Base-by-base conservation (phyloP, 371 early-diverging fungal genomes). In the Vavraia culicis region DNA sequence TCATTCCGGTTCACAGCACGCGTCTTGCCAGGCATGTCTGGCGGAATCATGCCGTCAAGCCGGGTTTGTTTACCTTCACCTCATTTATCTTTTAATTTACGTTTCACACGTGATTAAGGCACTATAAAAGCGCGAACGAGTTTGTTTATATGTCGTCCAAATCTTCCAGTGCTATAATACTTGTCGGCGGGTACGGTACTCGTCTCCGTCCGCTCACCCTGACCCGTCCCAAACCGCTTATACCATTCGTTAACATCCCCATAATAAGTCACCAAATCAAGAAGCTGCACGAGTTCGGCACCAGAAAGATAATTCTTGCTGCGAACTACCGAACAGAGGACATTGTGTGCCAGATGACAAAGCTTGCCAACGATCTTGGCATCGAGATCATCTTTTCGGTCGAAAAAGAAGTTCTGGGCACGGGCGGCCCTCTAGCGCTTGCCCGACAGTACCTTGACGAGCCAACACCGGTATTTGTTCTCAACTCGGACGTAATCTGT, bases 231-330 rank as follows among this genome's bases (percentile, higher is more conserved):
- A 96, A 96, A 69, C 98, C 98, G 27, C 74, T 96, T 47, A 88
- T 96, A 10, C 86, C 87, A 64, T 96, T 96, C 73, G 85, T 81
- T 45, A 94, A 94, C 77, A 81, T 78, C 69, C 94, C 95, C 34
- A 94, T 96, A 81, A 83, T 96, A 58, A 74, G 87, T 49, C 94
- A 93, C 71, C 94, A 93, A 71, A 93, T 96, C 59, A 86, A 88
- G 66, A 86, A 83, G 13, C 72, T 96, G 7, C 87, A 78, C 54
- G 77, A 84, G 78, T 87, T 84, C 46, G 93, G 93, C 46, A 88
- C 93, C 36, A 82, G 76, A 23, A 88, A 90, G 67, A 78, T 96
- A 37, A 90, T 96, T 20, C 71, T 96, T 41, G 95, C 95, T 34
- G 88, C 93, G 59, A 91, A 90, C 72, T 91, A 94, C 41, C 63